Evolutionary conservation across 306 rosid species (phyloP).

Genomic region (Castanospermum australe): DNA sequence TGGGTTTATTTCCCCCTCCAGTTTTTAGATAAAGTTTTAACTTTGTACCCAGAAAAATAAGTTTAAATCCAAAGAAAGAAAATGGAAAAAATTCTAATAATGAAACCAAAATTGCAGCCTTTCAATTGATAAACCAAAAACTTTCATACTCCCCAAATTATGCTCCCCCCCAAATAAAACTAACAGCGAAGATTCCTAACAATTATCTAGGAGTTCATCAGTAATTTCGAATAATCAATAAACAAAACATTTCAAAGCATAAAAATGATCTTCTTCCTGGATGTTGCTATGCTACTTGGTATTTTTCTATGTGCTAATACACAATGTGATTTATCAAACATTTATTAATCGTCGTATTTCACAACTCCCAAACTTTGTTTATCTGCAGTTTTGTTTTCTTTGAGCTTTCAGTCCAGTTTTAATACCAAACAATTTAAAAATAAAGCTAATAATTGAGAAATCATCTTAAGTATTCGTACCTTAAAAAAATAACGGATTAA

Average conservation of each 20-base stretch:
- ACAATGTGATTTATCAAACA: too few species aligned
- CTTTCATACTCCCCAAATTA: not conserved
- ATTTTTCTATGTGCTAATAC: too few species aligned
- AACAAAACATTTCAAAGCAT: not conserved
- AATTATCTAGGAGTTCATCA: not conserved
- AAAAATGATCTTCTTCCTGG: not conserved
- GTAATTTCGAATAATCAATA: not conserved
- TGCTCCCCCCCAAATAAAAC: not conserved
- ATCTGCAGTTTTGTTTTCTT: too few species aligned
- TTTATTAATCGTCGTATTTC: too few species aligned
- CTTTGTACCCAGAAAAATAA: not conserved
- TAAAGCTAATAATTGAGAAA: too few species aligned
- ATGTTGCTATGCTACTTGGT: too few species aligned
- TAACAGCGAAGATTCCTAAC: not conserved
- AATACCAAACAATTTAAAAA: too few species aligned
- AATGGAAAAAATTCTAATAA: not conserved
- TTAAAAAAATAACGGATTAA: too few species aligned
- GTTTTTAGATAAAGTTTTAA: not conserved
- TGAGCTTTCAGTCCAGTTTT: too few species aligned
- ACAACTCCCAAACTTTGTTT: too few species aligned
- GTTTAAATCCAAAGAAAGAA: not conserved
- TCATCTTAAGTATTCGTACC: too few species aligned
- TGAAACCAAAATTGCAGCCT: not conserved
- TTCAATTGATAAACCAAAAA: not conserved
- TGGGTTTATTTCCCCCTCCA: not conserved